These are phyloP conservation scores for Colletotrichum australisinense DNA, from an alignment of 2,329 filamentous ascomycete genomes.

Conservation along the genomic window DNA sequence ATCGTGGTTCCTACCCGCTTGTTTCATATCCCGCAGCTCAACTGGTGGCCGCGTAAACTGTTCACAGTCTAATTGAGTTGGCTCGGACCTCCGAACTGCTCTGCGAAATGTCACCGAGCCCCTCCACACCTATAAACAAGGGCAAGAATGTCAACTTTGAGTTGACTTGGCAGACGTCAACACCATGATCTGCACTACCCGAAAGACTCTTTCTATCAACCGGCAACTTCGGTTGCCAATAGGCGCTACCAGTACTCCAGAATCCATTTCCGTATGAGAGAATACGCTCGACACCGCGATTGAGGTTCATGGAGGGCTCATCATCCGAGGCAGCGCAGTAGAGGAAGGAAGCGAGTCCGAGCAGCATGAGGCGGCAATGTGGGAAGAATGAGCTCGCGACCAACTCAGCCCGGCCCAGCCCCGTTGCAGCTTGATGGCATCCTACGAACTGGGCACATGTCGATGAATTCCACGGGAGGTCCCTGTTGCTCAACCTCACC, in stretches of 20 bases:
- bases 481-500: neutral
- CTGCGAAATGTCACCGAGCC: neutral
- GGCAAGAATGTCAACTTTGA: neutral
- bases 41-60: neutral
- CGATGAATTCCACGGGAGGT: neutral
- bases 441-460: neutral
- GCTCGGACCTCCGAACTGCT: neutral
- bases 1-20: neutral
- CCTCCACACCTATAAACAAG: neutral
- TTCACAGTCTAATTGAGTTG: neutral
- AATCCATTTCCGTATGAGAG: neutral
- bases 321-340: neutral
- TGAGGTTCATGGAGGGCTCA: neutral
- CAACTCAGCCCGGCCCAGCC: neutral
- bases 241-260: neutral
- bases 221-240: neutral
- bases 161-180: constrained; percentile 5
- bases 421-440: neutral
- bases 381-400: neutral
- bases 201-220: neutral
- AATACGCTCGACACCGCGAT: neutral
- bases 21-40: neutral
- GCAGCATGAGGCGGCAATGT: no score
- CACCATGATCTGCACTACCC: neutral
- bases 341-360: neutral